These are phyloP conservation scores for Coleophoma cylindrospora DNA, from an alignment of 2,329 filamentous ascomycete species.

Conservation along the genomic window DNA sequence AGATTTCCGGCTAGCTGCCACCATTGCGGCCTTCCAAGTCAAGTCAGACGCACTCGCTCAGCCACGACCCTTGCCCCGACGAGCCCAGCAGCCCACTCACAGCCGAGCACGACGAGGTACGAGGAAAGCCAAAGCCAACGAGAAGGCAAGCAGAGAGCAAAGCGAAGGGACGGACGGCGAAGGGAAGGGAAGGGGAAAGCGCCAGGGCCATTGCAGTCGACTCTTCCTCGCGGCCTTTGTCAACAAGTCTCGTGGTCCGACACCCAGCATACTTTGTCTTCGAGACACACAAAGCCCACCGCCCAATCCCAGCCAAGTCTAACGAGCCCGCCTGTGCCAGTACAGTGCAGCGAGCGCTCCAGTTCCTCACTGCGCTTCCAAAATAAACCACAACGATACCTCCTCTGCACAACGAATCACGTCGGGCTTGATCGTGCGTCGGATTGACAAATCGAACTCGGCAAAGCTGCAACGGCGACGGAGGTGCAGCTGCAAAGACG, in stretches of 20 bases:
- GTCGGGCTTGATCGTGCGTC: background rate
- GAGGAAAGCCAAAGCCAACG: too few relatives aligned
- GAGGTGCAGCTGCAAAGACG: background rate
- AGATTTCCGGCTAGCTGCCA: conserved; percentile 14
- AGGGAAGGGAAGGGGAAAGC: too few relatives aligned
- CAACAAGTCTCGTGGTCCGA: too few relatives aligned
- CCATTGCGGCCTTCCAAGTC: conserved; percentile 10
- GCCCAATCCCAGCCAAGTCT: background rate
- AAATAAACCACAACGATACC: background rate
- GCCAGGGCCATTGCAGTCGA: too few relatives aligned
- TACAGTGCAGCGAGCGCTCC: background rate
- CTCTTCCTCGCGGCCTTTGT: too few relatives aligned
- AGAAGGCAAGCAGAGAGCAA: too few relatives aligned
- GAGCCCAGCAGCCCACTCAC: background rate
- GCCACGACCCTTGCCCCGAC: background rate
- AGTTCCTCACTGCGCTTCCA: background rate
- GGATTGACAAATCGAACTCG: conserved; percentile 1
- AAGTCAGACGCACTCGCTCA: conserved; percentile 8
- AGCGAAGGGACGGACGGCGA: too few relatives aligned
- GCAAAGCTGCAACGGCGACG: conserved; percentile 1
- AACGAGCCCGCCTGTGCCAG: background rate
- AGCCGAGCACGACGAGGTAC: background rate
- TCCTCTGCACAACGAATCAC: background rate
- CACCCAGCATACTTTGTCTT: too few relatives aligned
- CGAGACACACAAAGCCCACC: background rate